These are phyloP conservation scores for Trichoderma citrinoviride DNA, from an alignment of 2,329 filamentous ascomycete genomes.

Conservation along the genomic window DNA sequence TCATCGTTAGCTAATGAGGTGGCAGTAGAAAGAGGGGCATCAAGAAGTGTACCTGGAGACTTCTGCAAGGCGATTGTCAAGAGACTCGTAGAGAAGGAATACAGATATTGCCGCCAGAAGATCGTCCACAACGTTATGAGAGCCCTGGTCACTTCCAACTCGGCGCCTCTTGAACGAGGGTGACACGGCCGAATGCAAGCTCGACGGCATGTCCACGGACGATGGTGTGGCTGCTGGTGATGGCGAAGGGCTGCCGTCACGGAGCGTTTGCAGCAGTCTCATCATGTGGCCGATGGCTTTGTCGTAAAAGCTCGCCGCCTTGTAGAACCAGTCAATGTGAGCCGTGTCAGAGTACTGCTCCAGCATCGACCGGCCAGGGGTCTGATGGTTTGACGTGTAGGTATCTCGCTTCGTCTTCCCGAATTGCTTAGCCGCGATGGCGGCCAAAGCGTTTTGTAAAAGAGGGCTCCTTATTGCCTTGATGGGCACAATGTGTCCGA, in stretches of 20 bases:
- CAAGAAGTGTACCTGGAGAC: slow-evolving; percentile 19
- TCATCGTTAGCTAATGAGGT: background rate
- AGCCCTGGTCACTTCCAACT: background rate
- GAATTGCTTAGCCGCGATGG: slow-evolving; percentile 25
- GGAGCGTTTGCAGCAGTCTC: slow-evolving; percentile 22
- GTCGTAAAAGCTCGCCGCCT: slow-evolving; percentile 27
- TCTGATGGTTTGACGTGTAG: background rate
- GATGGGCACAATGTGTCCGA: slow-evolving; percentile 24
- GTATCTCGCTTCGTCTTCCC: slow-evolving; percentile 23
- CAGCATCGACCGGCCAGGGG: slow-evolving; percentile 11
- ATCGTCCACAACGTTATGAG: slow-evolving; percentile 19
- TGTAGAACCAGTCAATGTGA: slow-evolving; percentile 25
- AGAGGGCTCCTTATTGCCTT: slow-evolving; percentile 23
- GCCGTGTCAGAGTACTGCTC: slow-evolving; percentile 15
- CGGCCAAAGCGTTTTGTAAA: slow-evolving; percentile 24
- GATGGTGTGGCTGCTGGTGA: background rate
- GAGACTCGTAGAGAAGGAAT: slow-evolving; percentile 25
- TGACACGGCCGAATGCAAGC: background rate
- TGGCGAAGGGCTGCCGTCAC: slow-evolving; percentile 6
- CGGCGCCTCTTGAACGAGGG: slow-evolving; percentile 13
- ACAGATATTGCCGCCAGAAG: slow-evolving; percentile 24
- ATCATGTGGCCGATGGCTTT: slow-evolving; percentile 27
- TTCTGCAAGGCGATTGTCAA: slow-evolving; percentile 25
- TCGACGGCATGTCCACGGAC: background rate
- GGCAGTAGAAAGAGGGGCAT: background rate